Evolutionary conservation across 352 stramenopile genomes (phyloP), one percentile per base, ranked within the genome.

Genomic region (Plasmopara viticola): DNA sequence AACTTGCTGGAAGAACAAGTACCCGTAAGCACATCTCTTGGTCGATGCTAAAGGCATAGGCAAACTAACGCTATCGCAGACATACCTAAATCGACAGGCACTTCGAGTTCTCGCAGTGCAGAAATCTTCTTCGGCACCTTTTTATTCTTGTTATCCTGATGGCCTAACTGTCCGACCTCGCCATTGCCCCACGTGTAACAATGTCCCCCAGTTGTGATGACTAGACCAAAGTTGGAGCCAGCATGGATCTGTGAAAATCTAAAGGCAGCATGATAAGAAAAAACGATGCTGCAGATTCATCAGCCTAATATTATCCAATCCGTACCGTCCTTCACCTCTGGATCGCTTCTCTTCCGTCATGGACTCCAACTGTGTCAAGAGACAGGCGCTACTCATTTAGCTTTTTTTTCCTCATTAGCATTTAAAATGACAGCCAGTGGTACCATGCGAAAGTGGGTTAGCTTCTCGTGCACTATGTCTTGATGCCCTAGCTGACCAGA

Each of bases 91-190:
- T 85, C 68, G 0, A 87, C 75, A 25, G 81, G 76, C 20, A 91
- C 66, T 60, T 91, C 81, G 15, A 89, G 62, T 61, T 91, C 81
- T 4, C 81, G 75, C 30, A 91, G 66, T 9, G 81, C 81, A 31
- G 81, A 91, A 52, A 91, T 87, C 56, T 91, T 91, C 65, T 91
- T 91, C 17, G 81, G 81, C 14, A 68, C 66, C 57, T 91, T 91
- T 64, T 91, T 91, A 66, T 76, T 79, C 53, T 91, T 91, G 65
- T 89, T 91, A 40, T 91, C 81, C 47, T 91, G 81, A 62, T 92
- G 82, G 1, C 82, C 82, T 35, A 92, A 54, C 51, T 92, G 82
- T 14, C 82, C 82, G 28, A 74, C 61, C 47, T 92, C 77, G 20
- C 82, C 82, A 39, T 87, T 86, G 5, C 82, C 82, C 78, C 78